These are phyloP conservation scores for Miamiensis avidus DNA, from an alignment of 169 alveolate genomes.

Conservation along the genomic window DNA sequence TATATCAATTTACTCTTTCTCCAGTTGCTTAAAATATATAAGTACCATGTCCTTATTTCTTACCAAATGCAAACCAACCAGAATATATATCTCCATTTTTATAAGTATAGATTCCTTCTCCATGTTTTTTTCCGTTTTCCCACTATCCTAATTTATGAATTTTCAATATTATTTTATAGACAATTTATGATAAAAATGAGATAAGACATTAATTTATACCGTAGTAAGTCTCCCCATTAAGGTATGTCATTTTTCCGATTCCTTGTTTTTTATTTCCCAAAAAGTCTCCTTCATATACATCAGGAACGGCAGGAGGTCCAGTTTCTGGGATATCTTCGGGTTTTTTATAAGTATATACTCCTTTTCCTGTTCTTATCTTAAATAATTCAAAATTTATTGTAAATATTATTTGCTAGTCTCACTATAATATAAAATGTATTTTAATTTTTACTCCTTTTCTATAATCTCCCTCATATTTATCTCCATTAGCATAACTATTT, in stretches of 20 bases:
- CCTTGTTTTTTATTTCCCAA: conserved; percentile 70
- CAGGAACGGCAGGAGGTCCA: conserved; percentile 34
- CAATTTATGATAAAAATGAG: background rate
- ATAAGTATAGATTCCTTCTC: conserved; percentile 81
- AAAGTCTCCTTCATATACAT: conserved; percentile 69
- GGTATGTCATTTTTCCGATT: conserved; percentile 66
- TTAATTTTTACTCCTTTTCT: conserved; percentile 58
- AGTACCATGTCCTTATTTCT: conserved; percentile 79
- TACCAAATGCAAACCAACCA: conserved; percentile 84
- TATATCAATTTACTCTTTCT: conserved; percentile 39
- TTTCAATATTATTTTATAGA: background rate
- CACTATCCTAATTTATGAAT: conserved; percentile 54
- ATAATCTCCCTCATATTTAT: conserved; percentile 74
- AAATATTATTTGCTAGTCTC: too few species aligned
- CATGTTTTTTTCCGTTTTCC: conserved; percentile 80
- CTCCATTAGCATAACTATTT: conserved; percentile 64
- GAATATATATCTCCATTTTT: conserved; percentile 71
- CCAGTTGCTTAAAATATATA: conserved; percentile 60
- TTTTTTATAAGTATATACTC: conserved; percentile 50
- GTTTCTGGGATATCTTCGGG: background rate
- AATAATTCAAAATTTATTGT: background rate
- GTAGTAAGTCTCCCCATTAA: conserved; percentile 64
- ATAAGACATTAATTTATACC: background rate
- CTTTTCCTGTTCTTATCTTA: conserved; percentile 48
- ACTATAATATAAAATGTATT: background rate